A percentile compares a stretch with the other conserved stretches of the same genome.
Conservation (phyloP, 495 filamentous ascomycete species). For the Aeminium ludgeri region DNA sequence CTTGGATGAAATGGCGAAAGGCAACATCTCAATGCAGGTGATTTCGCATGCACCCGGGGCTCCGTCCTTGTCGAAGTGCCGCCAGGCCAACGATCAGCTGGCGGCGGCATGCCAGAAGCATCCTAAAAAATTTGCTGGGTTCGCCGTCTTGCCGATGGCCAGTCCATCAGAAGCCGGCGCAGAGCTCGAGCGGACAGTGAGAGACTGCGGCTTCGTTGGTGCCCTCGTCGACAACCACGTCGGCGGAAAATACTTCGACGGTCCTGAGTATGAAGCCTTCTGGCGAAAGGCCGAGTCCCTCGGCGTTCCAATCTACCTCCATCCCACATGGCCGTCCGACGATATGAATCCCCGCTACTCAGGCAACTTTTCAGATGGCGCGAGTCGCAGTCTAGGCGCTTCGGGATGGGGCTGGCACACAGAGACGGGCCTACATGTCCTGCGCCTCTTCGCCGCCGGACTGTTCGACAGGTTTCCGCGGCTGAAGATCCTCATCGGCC, state of each 20-base stretch:
- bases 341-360: slow-evolving; percentile 22
- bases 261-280: slow-evolving; percentile 27
- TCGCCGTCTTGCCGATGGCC: slow-evolving; percentile 37
- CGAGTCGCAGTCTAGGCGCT: slow-evolving; percentile 24
- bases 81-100: slow-evolving; percentile 37
- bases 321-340: slow-evolving; percentile 31
- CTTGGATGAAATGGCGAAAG: slow-evolving; percentile 34
- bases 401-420: slow-evolving; percentile 31
- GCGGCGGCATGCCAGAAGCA: slow-evolving; percentile 29
- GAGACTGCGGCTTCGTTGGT: slow-evolving; percentile 35
- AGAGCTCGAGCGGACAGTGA: slow-evolving; percentile 34
- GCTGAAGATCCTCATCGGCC: slow-evolving; percentile 32
- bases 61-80: slow-evolving; percentile 21
- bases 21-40: slow-evolving; percentile 37
- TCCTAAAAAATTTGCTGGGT: slow-evolving; percentile 34
- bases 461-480: slow-evolving; percentile 34
- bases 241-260: slow-evolving; percentile 34
- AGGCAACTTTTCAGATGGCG: slow-evolving; percentile 26
- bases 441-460: slow-evolving; percentile 28
- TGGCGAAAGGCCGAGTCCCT: slow-evolving; percentile 34
- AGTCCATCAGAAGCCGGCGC: slow-evolving; percentile 29
- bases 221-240: slow-evolving; percentile 40
- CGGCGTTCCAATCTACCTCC: slow-evolving; percentile 42
- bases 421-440: slow-evolving; percentile 31
- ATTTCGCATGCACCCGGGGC: slow-evolving; percentile 33